Conservation (phyloP, 2,329 filamentous ascomycete genomes). For the Fusarium sp. region DNA sequence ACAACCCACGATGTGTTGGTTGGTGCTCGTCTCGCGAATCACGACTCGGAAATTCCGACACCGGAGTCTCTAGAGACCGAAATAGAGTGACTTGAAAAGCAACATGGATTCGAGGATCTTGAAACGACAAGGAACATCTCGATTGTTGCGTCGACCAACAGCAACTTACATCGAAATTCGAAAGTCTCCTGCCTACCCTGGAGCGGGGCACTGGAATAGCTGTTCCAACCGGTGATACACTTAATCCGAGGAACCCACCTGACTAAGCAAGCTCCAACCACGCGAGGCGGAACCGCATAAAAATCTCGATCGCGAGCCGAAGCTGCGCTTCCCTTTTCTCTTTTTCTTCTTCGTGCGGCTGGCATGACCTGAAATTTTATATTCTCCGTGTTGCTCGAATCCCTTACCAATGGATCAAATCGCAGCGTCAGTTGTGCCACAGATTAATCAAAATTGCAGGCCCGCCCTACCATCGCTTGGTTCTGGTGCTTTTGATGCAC, state of each 20-base stretch:
- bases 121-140: background rate
- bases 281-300: constrained; percentile 41
- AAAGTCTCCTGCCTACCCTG: constrained; percentile 12
- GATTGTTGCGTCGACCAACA: background rate
- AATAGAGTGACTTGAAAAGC: background rate
- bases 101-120: background rate
- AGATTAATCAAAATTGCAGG: constrained; percentile 85
- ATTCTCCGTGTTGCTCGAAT: constrained; percentile 87
- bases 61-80: background rate
- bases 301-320: constrained; percentile 40
- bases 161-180: background rate
- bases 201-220: background rate
- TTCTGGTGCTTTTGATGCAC: constrained; percentile 46
- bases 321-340: constrained; percentile 55
- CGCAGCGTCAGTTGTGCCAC: constrained; percentile 82
- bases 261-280: constrained; percentile 38
- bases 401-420: constrained; percentile 63
- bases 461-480: constrained; percentile 65
- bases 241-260: constrained; percentile 13
- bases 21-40: background rate
- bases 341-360: constrained; percentile 82
- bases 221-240: constrained; percentile 7
- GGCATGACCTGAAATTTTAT: constrained; percentile 73
- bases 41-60: background rate
- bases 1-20: background rate